These are phyloP conservation scores for Diatrype stigma DNA, from an alignment of 2,329 filamentous ascomycete genomes.

Conservation along the genomic window DNA sequence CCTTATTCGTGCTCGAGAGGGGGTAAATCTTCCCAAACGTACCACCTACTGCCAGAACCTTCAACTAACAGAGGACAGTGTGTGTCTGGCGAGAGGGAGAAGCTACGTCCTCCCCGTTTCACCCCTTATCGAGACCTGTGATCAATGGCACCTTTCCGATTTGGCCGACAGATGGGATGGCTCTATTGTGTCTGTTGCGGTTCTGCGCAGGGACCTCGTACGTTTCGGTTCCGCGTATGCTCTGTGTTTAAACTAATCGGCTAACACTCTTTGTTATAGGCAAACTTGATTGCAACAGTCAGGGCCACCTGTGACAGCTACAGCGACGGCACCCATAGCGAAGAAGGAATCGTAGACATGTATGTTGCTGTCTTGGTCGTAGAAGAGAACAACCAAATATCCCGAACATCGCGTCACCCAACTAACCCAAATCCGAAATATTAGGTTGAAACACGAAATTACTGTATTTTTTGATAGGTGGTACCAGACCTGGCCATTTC, in stretches of 20 bases:
- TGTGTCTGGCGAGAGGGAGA: slow-evolving; percentile 65
- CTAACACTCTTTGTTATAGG: slow-evolving; percentile 31
- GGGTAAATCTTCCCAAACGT: slow-evolving; percentile 38
- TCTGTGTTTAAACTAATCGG: neutral
- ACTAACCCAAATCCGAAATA: slow-evolving; percentile 1
- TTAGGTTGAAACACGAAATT: slow-evolving; percentile 29
- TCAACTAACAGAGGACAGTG: slow-evolving; percentile 34
- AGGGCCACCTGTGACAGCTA: slow-evolving; percentile 57
- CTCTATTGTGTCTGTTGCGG: slow-evolving; percentile 67
- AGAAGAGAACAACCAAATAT: neutral
- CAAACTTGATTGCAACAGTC: slow-evolving; percentile 53
- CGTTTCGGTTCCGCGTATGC: slow-evolving; percentile 12
- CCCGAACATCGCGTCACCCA: neutral
- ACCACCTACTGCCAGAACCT: neutral
- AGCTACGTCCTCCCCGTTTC: slow-evolving; percentile 66
- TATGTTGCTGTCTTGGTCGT: slow-evolving; percentile 24
- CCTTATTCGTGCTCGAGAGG: slow-evolving; percentile 67
- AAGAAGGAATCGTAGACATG: slow-evolving; percentile 50
- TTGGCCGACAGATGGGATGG: slow-evolving; percentile 65
- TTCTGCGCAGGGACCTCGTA: slow-evolving; percentile 63
- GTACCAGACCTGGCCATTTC: slow-evolving; percentile 45
- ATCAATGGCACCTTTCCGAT: slow-evolving; percentile 62
- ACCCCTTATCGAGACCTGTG: slow-evolving; percentile 61
- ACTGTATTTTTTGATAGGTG: slow-evolving; percentile 29
- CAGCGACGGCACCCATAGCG: slow-evolving; percentile 43